Evolutionary conservation across 2,329 filamentous ascomycete genomes (phyloP).

Genomic region (Ophiostoma montium): DNA sequence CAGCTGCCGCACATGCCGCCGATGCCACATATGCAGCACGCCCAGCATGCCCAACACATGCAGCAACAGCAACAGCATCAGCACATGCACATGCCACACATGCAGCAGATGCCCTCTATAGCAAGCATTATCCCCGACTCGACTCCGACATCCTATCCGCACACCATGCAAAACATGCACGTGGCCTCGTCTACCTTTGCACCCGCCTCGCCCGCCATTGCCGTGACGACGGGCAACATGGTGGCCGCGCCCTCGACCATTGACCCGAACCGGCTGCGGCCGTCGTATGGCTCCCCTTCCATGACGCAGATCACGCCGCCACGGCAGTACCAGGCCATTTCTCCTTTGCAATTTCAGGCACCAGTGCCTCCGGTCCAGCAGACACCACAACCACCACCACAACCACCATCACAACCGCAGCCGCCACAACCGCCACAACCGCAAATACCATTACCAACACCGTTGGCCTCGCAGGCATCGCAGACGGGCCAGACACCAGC

Average conservation of each 20-base stretch:
- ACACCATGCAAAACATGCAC: neutral
- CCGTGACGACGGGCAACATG: neutral
- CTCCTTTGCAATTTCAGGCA: too few relatives aligned
- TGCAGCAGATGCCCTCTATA: neutral
- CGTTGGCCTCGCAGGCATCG: neutral
- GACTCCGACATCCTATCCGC: neutral
- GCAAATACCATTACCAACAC: slow-evolving; percentile 1
- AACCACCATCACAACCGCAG: neutral
- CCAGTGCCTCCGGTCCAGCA: too few relatives aligned
- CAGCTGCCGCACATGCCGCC: neutral
- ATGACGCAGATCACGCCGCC: neutral
- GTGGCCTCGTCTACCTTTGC: neutral
- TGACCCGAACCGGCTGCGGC: neutral
- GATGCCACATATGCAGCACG: neutral
- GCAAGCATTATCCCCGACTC: neutral
- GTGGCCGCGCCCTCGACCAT: neutral
- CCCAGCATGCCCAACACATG: neutral
- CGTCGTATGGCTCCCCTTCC: neutral
- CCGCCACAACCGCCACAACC: neutral
- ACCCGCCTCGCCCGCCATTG: neutral
- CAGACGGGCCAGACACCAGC: neutral
- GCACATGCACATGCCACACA: neutral
- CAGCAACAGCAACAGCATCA: neutral
- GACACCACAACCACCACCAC: neutral
- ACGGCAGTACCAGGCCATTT: neutral